Conservation (phyloP, 2,329 filamentous ascomycete genomes). For the Fusarium buharicum region DNA sequence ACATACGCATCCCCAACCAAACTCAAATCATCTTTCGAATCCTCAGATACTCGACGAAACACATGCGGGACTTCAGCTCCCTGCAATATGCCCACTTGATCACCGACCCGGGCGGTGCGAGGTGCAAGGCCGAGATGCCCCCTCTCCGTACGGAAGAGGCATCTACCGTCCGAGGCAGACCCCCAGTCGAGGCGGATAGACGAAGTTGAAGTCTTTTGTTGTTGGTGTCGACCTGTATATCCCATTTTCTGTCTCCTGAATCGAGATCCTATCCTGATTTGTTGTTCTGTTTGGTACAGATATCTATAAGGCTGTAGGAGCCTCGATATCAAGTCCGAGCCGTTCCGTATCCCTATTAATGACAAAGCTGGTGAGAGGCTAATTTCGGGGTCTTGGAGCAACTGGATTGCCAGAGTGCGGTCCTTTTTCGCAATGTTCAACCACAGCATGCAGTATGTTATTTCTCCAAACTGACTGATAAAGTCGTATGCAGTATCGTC, state of each 20-base stretch:
- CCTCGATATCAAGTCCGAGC: neutral
- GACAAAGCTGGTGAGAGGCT: neutral
- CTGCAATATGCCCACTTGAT: constrained; percentile 6
- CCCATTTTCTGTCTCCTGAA: neutral
- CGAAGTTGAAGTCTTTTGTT: neutral
- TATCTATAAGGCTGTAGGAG: neutral
- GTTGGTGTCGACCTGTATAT: neutral
- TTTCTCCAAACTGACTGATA: neutral
- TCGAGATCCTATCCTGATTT: neutral
- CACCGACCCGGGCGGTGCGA: neutral
- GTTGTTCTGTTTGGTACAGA: neutral
- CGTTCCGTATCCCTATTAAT: neutral
- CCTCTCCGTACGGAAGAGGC: neutral
- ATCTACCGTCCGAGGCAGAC: neutral
- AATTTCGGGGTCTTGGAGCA: neutral
- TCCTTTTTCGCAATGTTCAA: neutral
- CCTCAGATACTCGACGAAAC: neutral
- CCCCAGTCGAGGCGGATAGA: constrained; percentile 5
- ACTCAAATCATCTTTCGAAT: neutral
- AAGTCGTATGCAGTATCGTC: neutral
- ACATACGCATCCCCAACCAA: neutral
- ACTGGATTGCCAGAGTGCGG: neutral
- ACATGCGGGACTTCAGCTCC: constrained; percentile 1
- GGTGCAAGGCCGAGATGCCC: constrained; percentile 4
- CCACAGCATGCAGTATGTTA: neutral